phyloP scores from a whole-genome alignment of 169 alveolate species.

The Miamiensis avidus region DNA sequence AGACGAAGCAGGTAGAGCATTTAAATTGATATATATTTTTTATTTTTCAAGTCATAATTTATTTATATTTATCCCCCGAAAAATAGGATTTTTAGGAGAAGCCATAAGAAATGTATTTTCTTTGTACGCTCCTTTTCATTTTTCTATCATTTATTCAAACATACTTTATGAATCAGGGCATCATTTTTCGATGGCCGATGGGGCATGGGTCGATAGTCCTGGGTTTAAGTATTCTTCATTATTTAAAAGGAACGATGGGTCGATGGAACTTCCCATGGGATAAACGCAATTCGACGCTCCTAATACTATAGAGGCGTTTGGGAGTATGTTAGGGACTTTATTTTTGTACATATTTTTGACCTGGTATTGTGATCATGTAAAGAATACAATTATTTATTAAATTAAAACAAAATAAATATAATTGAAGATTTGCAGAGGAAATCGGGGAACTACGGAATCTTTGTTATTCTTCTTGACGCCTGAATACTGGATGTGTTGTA shows the following conservation, averaged over 20 bases:
- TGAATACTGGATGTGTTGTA: constrained; percentile 42
- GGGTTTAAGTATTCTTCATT: constrained; percentile 40
- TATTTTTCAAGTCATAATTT: no score
- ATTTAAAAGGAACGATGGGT: constrained; percentile 33
- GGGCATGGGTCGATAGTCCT: constrained; percentile 51
- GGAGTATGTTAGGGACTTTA: constrained; percentile 19
- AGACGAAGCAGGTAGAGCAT: constrained; percentile 37
- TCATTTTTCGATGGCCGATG: constrained; percentile 40
- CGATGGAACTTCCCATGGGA: constrained; percentile 21
- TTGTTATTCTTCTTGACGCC: constrained; percentile 42
- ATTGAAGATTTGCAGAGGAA: neutral
- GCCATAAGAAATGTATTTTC: constrained; percentile 18
- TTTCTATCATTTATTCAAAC: constrained; percentile 44
- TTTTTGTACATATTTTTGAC: constrained; percentile 32
- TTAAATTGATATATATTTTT: no score
- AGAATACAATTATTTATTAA: neutral
- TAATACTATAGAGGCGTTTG: constrained; percentile 30
- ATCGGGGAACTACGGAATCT: constrained; percentile 55
- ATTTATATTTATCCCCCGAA: no score
- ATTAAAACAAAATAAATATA: neutral
- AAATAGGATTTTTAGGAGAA: constrained; percentile 31
- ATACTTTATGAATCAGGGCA: constrained; percentile 45
- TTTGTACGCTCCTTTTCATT: constrained; percentile 54
- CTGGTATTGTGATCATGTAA: constrained; percentile 53
- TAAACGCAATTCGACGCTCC: constrained; percentile 35